phyloP scores from a whole-genome alignment of 2,329 filamentous ascomycete species.

The Aspergillus glaucus region DNA sequence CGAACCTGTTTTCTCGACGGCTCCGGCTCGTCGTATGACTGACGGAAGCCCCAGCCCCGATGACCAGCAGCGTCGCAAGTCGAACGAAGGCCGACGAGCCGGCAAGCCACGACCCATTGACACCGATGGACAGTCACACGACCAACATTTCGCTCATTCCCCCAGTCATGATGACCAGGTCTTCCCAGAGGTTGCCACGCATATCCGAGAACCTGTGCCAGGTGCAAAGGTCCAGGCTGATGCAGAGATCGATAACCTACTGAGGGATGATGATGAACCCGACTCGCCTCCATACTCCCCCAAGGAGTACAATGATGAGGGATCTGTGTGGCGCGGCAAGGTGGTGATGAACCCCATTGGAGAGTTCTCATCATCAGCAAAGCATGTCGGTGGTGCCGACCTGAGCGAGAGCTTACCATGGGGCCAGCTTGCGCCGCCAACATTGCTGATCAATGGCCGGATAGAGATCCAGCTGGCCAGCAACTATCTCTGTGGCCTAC shows the following conservation, averaged over 20 bases:
- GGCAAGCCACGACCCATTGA: constrained; percentile 26
- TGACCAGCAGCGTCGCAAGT: constrained; percentile 15
- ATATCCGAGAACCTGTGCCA: constrained; percentile 34
- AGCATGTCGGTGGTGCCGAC: constrained; percentile 78
- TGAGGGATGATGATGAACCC: constrained; percentile 74
- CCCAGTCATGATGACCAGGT: constrained; percentile 49
- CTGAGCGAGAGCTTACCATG: constrained; percentile 62
- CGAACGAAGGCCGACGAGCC: constrained; percentile 11
- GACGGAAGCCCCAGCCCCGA: constrained; percentile 26
- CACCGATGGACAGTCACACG: constrained; percentile 54
- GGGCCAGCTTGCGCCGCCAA: constrained; percentile 66
- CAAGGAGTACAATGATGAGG: constrained; percentile 63
- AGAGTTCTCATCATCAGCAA: constrained; percentile 69
- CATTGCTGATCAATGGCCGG: constrained; percentile 57
- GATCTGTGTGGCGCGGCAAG: constrained; percentile 71
- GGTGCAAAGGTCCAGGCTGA: constrained; percentile 57
- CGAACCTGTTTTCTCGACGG: constrained; percentile 44
- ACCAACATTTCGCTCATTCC: constrained; percentile 77
- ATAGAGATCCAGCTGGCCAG: constrained; percentile 78
- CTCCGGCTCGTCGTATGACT: constrained; percentile 33
- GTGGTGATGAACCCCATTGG: constrained; percentile 72
- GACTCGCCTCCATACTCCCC: constrained; percentile 81
- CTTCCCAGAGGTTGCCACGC: constrained; percentile 37
- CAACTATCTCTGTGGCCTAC: constrained; percentile 82
- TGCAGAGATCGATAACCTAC: constrained; percentile 80